Conservation (phyloP, 108 stramenopile species). For the Fragilaria crotonensis region DNA sequence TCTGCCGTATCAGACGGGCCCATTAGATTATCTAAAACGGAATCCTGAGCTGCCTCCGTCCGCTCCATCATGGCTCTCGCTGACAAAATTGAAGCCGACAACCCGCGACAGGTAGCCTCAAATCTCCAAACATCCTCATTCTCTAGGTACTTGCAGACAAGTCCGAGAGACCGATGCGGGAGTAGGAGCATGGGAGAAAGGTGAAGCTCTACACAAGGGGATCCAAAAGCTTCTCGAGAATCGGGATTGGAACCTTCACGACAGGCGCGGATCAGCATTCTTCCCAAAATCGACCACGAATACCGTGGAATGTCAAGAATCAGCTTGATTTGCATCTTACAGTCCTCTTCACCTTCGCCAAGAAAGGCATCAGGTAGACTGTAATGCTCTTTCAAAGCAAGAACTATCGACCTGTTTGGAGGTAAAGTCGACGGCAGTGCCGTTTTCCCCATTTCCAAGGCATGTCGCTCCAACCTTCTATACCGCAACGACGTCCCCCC, state of each 20-base stretch:
- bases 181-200: slow-evolving; percentile 57
- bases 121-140: slow-evolving; percentile 18
- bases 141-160: slow-evolving; percentile 52
- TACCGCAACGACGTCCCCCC: slow-evolving; percentile 10
- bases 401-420: slow-evolving; percentile 51
- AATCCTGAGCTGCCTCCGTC: slow-evolving; percentile 9
- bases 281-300: slow-evolving; percentile 73
- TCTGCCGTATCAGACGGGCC: no score
- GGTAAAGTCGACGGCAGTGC: slow-evolving; percentile 49
- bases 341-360: slow-evolving; percentile 1
- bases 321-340: background rate
- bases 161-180: slow-evolving; percentile 36
- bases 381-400: slow-evolving; percentile 40
- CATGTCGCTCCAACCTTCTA: slow-evolving; percentile 59
- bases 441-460: slow-evolving; percentile 49
- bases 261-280: slow-evolving; percentile 54
- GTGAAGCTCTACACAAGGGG: slow-evolving; percentile 43
- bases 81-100: slow-evolving; percentile 15
- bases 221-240: slow-evolving; percentile 35
- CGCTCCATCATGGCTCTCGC: slow-evolving; percentile 10
- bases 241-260: slow-evolving; percentile 29
- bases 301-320: slow-evolving; percentile 57
- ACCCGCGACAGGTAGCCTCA: slow-evolving; percentile 31
- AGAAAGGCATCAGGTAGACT: background rate
- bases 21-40: no score